A percentile compares a stretch with the other conserved stretches of the same genome.
phyloP scores from a whole-genome alignment of 2,329 filamentous ascomycete species.

The Lasiodiplodia sp. region DNA sequence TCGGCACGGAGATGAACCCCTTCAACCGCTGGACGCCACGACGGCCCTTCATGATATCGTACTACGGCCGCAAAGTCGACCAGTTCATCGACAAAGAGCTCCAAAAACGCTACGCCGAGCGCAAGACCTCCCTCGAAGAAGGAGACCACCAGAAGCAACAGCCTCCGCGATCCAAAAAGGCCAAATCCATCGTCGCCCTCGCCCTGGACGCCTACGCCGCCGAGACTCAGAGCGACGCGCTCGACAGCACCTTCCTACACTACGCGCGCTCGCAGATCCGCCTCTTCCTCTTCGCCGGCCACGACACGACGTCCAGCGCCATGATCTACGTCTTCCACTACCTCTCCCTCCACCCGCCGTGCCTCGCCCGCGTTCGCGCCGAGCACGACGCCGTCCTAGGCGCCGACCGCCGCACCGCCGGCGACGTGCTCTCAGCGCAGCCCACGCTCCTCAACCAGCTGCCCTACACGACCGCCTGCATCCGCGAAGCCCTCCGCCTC shows the following conservation, averaged over 20 bases:
- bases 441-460: slow-evolving; percentile 56
- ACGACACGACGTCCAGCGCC: slow-evolving; percentile 48
- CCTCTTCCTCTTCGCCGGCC: slow-evolving; percentile 53
- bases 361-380: slow-evolving; percentile 40
- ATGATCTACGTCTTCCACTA: slow-evolving; percentile 31
- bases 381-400: slow-evolving; percentile 64
- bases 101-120: slow-evolving; percentile 32
- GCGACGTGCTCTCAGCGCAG: background rate
- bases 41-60: slow-evolving; percentile 39
- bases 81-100: slow-evolving; percentile 35
- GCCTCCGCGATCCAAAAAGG: background rate
- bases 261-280: slow-evolving; percentile 38
- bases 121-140: background rate
- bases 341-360: slow-evolving; percentile 22
- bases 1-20: background rate
- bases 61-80: slow-evolving; percentile 40
- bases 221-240: slow-evolving; percentile 35
- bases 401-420: background rate
- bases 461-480: slow-evolving; percentile 59
- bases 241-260: slow-evolving; percentile 36
- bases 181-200: slow-evolving; percentile 1
- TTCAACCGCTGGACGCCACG: slow-evolving; percentile 37
- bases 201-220: slow-evolving; percentile 34
- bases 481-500: slow-evolving; percentile 62
- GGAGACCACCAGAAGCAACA: background rate